Base-by-base conservation (phyloP, 2,329 filamentous ascomycete species). In the Tolypocladium tropicale region DNA sequence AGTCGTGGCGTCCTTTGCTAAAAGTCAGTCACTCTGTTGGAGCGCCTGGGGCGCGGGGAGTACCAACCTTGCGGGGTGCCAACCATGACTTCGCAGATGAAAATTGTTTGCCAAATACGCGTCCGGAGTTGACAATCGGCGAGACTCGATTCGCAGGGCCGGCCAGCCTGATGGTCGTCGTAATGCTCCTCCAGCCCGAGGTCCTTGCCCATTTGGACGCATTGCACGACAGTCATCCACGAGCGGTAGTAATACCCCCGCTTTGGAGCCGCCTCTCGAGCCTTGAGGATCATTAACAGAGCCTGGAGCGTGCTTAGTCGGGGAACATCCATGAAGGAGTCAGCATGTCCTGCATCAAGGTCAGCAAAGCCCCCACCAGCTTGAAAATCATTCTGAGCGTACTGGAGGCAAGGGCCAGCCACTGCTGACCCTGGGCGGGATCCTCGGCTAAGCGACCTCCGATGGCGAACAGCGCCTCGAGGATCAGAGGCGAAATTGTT, bases 211-310 rank as follows among this genome's bases (percentile, higher is more conserved):
- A 97, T 96, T 51, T 91, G 87, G 9, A 95, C 87, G 60, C 93
- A 90, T 58, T 92, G 90, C 54, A 96, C 93, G 23, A 95, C 84
- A 6, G 89, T 90, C 84, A 96, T 95, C 93, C 94, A 97, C 0
- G 94, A 97, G 39, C 93, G 86, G 72, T 94, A 97, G 70, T 94
- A 97, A 68, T 97, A 97, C 1, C 94, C 94, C 58, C 90, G 85
- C 67, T 95, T 95, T 0, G 93, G 92, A 10, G 88, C 85, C n/a
- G 89, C 88, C 70, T 97, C 93, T 60, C 91, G 83, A 1, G 93
- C 94, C 70, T 97, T 97, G 48, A 96, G 75, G 21, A 96, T 79
- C 49, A 97, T 85, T 49, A 96, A 74, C 59, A 96, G 77, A 3
- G 91, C 93, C 72, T 97, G 93, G 11, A 97, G 84, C 0, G 94